Base-by-base conservation (phyloP, 768 basidiomycete species). In the Mrakia blollopis region DNA sequence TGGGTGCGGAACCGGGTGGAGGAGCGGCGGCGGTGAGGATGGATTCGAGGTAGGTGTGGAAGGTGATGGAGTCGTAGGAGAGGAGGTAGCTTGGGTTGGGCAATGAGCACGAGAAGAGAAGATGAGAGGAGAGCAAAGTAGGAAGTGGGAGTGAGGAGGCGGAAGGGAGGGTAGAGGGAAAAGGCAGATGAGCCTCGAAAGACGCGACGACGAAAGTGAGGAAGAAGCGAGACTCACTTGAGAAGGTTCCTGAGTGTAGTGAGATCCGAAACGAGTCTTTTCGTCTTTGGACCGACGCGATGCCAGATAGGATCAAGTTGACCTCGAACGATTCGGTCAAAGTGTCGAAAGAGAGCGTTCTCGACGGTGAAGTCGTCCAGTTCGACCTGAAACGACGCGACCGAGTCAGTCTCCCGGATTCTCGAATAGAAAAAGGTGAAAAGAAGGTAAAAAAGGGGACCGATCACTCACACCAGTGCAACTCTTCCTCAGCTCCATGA, bases 261-360 rank as follows among this genome's bases (percentile, higher is more conserved):
- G 25, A 99, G 88, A 82, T 98, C 96, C 71, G 87, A 88, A 13
- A 98, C 93, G 16, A 98, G 88, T 78, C 94, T 92, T 80, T 92
- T 94, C 7, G 95, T 98, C 78, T 89, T 91, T 0, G 92, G 90
- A 0, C 94, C 94, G 37, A 96, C 95, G 84, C 94, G 93, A 83
- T 98, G 94, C 96, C 97, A 98, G 10, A 97, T 91, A 0, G 94
- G 87, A 83, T 97, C 93, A 11, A 98, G 88, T 81, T 95, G 93
- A 44, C 89, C 88, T 4, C 95, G 89, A 3, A 98, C 94, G 70
- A 96, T 87, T 28, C 88, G 85, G 81, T 98, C 95, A 81, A 98
- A 99, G 0, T 92, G 93, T 47, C 89, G 89, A 83, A 98, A 98
- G 80, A 98, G 94, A 0, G 94, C 93, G 80, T 91, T 94, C 81